Conservation (phyloP, 495 filamentous ascomycete species). For the Xylaria intraflava region DNA sequence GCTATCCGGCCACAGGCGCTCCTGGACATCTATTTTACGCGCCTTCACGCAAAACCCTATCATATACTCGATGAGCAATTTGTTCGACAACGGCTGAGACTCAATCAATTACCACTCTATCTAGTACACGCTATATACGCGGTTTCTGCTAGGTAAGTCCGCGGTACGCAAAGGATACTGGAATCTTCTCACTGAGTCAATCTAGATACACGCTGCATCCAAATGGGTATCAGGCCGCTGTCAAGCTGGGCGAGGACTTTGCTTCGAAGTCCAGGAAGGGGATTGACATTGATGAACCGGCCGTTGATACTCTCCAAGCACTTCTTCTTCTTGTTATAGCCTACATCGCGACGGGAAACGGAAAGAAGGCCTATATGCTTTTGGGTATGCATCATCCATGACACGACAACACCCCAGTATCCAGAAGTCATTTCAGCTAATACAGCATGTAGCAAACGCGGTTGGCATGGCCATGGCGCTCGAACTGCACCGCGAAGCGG, state of each 20-base stretch:
- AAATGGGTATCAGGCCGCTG: slow-evolving; percentile 52
- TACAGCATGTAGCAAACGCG: slow-evolving; percentile 52
- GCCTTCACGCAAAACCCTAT: slow-evolving; percentile 72
- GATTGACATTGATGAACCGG: slow-evolving; percentile 72
- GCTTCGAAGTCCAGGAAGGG: slow-evolving; percentile 57
- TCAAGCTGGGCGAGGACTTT: slow-evolving; percentile 59
- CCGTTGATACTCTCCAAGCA: slow-evolving; percentile 66
- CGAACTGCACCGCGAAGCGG: slow-evolving; percentile 65
- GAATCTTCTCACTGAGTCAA: slow-evolving; percentile 1
- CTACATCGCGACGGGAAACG: slow-evolving; percentile 68
- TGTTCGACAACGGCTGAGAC: slow-evolving; percentile 58
- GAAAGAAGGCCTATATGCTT: slow-evolving; percentile 81
- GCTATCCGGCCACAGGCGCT: slow-evolving; percentile 50
- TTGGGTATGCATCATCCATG: slow-evolving; percentile 47
- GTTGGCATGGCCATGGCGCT: slow-evolving; percentile 76
- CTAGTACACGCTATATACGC: slow-evolving; percentile 68
- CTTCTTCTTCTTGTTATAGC: slow-evolving; percentile 69
- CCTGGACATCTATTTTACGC: slow-evolving; percentile 68
- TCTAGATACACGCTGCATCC: slow-evolving; percentile 58
- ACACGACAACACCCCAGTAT: not conserved
- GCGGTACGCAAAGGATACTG: not conserved
- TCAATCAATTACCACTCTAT: slow-evolving; percentile 57
- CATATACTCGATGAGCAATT: slow-evolving; percentile 67
- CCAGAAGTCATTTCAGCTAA: not conserved
- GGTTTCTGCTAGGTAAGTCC: slow-evolving; percentile 57